Evolutionary conservation across 129 eudicot genomes (phyloP).

Genomic region (Helianthus tuberosus): DNA sequence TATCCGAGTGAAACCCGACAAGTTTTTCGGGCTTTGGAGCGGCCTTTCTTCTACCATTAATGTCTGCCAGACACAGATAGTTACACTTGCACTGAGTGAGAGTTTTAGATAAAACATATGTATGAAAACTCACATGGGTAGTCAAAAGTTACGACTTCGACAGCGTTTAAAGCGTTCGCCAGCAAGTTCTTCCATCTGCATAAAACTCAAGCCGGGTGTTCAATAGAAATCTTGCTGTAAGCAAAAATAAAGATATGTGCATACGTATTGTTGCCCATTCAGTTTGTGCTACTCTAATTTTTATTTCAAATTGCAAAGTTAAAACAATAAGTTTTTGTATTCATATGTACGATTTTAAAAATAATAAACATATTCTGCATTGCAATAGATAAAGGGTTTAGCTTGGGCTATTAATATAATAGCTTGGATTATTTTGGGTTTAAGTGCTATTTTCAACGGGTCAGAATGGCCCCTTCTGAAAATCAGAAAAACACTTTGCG

Average conservation of each 20-base stretch:
- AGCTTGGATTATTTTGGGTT: background rate
- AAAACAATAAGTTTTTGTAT: no score
- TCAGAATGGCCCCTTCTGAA: no score
- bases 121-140: conserved; percentile 68
- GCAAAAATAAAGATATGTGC: no score
- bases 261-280: background rate
- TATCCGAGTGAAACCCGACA: conserved; percentile 68
- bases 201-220: conserved; percentile 29
- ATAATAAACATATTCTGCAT: no score
- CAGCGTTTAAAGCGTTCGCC: conserved; percentile 58
- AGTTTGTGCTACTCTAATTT: background rate
- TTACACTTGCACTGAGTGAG: background rate
- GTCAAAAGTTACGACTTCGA: conserved; percentile 79
- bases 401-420: no score
- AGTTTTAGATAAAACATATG: background rate
- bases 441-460: no score
- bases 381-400: no score
- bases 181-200: conserved; percentile 82
- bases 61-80: conserved; percentile 41
- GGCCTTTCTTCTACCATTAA: conserved; percentile 61
- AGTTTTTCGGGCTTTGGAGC: conserved; percentile 87
- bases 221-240: no score
- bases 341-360: no score
- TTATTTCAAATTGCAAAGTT: background rate
- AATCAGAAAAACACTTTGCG: no score